These are phyloP conservation scores for Lactuca sativa DNA, from an alignment of 129 eudicot genomes.

Conservation along the genomic window DNA sequence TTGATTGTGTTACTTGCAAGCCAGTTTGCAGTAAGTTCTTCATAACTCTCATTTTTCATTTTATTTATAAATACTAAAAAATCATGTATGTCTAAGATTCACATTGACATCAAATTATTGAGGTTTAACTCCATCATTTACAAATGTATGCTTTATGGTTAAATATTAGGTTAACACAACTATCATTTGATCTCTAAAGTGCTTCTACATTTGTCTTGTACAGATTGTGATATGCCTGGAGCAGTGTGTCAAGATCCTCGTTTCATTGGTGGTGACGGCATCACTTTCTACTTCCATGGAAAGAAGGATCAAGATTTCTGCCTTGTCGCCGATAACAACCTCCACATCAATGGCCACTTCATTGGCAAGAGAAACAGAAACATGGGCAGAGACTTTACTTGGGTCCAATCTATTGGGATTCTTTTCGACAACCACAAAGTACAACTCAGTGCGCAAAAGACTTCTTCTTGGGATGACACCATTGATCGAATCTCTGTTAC, in stretches of 20 bases:
- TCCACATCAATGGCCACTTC: constrained; percentile 72
- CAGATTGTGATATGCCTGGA: constrained; percentile 72
- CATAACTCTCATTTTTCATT: not conserved
- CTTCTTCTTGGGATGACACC: constrained; percentile 67
- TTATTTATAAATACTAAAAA: too few species aligned
- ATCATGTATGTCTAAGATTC: too few species aligned
- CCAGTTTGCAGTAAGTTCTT: constrained; percentile 76
- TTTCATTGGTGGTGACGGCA: constrained; percentile 77
- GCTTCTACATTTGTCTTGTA: constrained; percentile 1
- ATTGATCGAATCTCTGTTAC: constrained; percentile 45
- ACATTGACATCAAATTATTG: not conserved
- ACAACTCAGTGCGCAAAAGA: constrained; percentile 48
- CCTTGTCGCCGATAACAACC: constrained; percentile 63
- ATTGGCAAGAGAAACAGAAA: constrained; percentile 57
- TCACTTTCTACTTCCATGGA: constrained; percentile 82
- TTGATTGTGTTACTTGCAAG: constrained; percentile 79
- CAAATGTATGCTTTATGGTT: not conserved
- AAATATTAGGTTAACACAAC: not conserved
- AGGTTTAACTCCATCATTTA: not conserved
- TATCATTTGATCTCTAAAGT: not conserved
- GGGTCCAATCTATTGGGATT: constrained; percentile 77
- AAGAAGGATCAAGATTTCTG: constrained; percentile 73
- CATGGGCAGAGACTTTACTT: constrained; percentile 79
- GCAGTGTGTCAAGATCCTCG: constrained; percentile 87
- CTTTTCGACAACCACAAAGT: constrained; percentile 56